Conservation (phyloP, 257 asterid species). For the Solanum pimpinellifolium region DNA sequence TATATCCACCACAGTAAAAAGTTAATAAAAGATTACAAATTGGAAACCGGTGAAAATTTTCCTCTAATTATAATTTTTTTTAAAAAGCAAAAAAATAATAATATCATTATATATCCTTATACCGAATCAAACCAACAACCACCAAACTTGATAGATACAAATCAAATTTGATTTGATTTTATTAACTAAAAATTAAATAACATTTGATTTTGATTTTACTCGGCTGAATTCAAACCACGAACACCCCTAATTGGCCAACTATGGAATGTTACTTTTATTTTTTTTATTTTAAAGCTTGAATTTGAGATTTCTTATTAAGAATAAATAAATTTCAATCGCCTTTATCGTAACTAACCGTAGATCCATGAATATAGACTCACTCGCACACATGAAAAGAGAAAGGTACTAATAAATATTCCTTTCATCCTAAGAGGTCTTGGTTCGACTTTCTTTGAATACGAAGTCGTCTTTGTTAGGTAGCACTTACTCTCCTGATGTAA, state of each 20-base stretch:
- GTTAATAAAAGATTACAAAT: not conserved
- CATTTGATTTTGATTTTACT: too few relatives aligned
- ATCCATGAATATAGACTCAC: not conserved
- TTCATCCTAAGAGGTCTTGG: too few relatives aligned
- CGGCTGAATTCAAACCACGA: too few relatives aligned
- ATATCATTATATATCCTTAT: not conserved
- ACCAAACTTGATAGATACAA: not conserved
- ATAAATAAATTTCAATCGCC: not conserved
- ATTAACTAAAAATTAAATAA: too few relatives aligned
- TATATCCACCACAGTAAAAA: not conserved
- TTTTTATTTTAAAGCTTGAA: not conserved
- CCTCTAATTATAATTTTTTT: too few relatives aligned
- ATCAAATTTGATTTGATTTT: too few relatives aligned
- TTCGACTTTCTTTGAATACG: too few relatives aligned
- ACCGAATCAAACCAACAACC: not conserved
- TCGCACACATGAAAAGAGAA: not conserved
- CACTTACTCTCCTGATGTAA: too few relatives aligned
- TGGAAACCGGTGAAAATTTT: not conserved
- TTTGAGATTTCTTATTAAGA: not conserved
- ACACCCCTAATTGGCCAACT: not conserved
- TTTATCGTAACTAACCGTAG: not conserved
- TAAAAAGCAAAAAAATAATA: not conserved
- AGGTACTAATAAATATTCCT: too few relatives aligned
- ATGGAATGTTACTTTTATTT: not conserved
- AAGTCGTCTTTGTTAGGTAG: fast-evolving